Evolutionary conservation across 176 grass and related monocot species (phyloP).

Genomic region (Olyra latifolia): DNA sequence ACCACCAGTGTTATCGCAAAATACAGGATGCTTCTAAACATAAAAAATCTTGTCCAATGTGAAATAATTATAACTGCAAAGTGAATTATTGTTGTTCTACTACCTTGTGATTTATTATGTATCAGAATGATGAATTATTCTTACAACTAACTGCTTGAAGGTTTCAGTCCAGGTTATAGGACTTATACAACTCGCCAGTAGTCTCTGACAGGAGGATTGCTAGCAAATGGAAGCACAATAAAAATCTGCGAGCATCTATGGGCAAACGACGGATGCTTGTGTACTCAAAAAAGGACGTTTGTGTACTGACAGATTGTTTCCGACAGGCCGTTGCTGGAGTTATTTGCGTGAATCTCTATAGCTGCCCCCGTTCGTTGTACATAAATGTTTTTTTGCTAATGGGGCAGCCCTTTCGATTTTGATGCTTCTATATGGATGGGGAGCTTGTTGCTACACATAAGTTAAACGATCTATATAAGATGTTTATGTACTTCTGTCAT

Average conservation of each 20-base stretch:
- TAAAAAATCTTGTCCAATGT: background rate
- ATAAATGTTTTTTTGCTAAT: slow-evolving; percentile 39
- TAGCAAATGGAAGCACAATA: slow-evolving; percentile 42
- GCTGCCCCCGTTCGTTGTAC: slow-evolving; percentile 39
- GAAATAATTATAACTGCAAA: background rate
- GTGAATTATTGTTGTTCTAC: background rate
- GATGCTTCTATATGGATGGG: background rate
- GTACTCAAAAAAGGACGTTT: slow-evolving; percentile 19
- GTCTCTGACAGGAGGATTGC: slow-evolving; percentile 38
- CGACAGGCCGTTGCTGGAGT: background rate
- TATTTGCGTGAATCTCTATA: background rate
- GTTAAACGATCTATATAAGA: background rate
- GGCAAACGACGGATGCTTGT: slow-evolving; percentile 17
- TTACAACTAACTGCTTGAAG: background rate
- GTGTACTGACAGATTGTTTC: slow-evolving; percentile 12
- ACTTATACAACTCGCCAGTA: background rate
- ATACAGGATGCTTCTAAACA: background rate
- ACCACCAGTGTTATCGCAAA: background rate
- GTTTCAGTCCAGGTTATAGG: slow-evolving; percentile 17
- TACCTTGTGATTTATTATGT: background rate
- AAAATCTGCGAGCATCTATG: slow-evolving; percentile 23
- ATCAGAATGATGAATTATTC: background rate
- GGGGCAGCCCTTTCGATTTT: slow-evolving; percentile 32
- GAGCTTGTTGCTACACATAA: background rate
- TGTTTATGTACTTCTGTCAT: no score